Conservation (phyloP, 306 rosid species). For the Echinosophora koreensis region DNA sequence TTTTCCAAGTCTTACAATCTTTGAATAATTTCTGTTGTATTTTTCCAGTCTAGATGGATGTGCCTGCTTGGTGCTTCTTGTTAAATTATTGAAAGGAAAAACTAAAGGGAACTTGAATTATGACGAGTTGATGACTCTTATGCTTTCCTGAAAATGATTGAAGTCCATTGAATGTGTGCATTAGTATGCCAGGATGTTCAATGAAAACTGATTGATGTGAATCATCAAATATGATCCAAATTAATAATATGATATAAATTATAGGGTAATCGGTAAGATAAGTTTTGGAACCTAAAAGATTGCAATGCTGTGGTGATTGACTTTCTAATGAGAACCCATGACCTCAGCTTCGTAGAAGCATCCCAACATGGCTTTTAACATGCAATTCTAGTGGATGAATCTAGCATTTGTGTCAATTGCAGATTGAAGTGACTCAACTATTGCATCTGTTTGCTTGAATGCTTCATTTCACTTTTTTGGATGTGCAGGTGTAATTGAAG, state of each 20-base stretch:
- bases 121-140: constrained; percentile 21
- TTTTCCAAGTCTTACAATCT: not conserved
- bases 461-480: constrained; percentile 37
- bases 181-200: constrained; percentile 23
- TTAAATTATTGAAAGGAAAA: constrained; percentile 27
- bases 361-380: constrained; percentile 23
- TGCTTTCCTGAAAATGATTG: constrained; percentile 1
- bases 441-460: constrained; percentile 39
- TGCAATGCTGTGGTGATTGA: not conserved
- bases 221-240: not conserved
- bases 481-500: constrained; percentile 83
- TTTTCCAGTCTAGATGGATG: not conserved
- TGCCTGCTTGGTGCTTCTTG: constrained; percentile 4
- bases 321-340: not conserved
- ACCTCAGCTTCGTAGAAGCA: not conserved
- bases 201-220: not conserved
- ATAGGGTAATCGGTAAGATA: not conserved
- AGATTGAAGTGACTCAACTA: constrained; percentile 32
- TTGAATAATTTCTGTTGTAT: not conserved
- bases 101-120: constrained; percentile 3
- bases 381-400: constrained; percentile 19
- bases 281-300: not conserved
- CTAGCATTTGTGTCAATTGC: constrained; percentile 35
- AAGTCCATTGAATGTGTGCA: constrained; percentile 13
- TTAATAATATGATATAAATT: not conserved